These are phyloP conservation scores for Lactarius trivialis DNA, from an alignment of 768 basidiomycete species.

Conservation along the genomic window DNA sequence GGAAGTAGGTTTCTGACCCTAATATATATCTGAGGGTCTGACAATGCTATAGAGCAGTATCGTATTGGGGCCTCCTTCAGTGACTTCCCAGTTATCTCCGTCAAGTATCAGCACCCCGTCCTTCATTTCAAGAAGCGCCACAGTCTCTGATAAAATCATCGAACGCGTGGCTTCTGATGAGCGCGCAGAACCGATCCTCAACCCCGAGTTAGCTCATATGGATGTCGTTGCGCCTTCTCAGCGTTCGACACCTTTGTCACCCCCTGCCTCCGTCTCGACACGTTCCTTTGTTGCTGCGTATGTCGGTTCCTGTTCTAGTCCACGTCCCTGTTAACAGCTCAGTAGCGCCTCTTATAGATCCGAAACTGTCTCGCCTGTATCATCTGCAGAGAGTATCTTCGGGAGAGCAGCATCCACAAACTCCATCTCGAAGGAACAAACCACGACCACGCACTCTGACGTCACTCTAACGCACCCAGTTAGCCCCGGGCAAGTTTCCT, in stretches of 20 bases:
- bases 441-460: neutral
- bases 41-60: neutral
- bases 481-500: neutral
- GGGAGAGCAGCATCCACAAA: neutral
- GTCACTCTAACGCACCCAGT: neutral
- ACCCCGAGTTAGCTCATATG: neutral
- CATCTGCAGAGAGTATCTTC: constrained; percentile 19
- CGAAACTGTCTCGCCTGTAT: constrained; percentile 10
- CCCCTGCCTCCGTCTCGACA: constrained; percentile 5
- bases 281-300: constrained; percentile 13
- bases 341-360: constrained; percentile 14
- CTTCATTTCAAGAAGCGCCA: neutral
- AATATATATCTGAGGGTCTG: neutral
- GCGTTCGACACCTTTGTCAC: constrained; percentile 4
- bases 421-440: neutral
- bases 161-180: neutral
- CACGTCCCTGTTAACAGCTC: neutral
- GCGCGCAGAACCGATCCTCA: neutral
- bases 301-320: neutral
- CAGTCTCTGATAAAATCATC: neutral
- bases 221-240: neutral
- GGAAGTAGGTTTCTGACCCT: neutral
- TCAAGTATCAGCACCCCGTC: constrained; percentile 10
- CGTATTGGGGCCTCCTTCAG: neutral
- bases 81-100: neutral